Evolutionary conservation across 2,329 filamentous ascomycete genomes (phyloP).

Genomic region (Ascochyta koolunga): DNA sequence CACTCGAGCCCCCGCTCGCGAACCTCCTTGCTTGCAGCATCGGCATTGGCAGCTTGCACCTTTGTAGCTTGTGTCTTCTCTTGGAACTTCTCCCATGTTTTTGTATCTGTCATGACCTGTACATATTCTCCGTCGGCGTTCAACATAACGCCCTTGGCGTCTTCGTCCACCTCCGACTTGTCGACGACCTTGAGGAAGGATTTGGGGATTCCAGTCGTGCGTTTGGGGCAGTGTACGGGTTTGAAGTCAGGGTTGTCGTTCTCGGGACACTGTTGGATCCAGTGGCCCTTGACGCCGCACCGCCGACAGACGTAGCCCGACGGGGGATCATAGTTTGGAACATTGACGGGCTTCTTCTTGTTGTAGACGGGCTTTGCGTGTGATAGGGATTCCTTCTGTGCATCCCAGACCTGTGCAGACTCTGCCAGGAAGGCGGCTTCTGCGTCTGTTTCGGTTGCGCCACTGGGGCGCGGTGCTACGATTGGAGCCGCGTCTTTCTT

Average conservation of each 20-base stretch:
- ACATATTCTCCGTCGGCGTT: conserved; percentile 98
- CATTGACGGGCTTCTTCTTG: conserved; percentile 69
- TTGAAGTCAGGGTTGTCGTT: conserved; percentile 98
- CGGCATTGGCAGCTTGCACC: conserved; percentile 77
- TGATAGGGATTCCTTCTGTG: conserved; percentile 91
- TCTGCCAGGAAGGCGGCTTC: conserved; percentile 91
- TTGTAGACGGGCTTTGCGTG: conserved; percentile 60
- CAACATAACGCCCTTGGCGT: conserved; percentile 91
- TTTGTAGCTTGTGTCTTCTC: conserved; percentile 89
- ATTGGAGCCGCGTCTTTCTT: conserved; percentile 69
- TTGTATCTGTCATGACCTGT: conserved; percentile 92
- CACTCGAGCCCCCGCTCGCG: conserved; percentile 89
- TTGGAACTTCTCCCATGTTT: conserved; percentile 95
- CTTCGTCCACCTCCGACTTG: conserved; percentile 85
- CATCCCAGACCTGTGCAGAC: conserved; percentile 89
- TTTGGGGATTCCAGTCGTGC: conserved; percentile 93
- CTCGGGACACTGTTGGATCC: conserved; percentile 98
- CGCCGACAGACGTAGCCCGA: conserved; percentile 95
- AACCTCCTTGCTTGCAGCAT: conserved; percentile 81
- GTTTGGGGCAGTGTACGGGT: conserved; percentile 89
- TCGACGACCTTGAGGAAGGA: conserved; percentile 96
- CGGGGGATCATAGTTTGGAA: conserved; percentile 91
- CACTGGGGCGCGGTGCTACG: conserved; percentile 10
- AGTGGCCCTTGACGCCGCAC: conserved; percentile 97
- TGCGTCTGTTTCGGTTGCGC: conserved; percentile 84